These are phyloP conservation scores for Symbiotaphrina buchneri DNA, from an alignment of 495 filamentous ascomycete species.

Conservation along the genomic window DNA sequence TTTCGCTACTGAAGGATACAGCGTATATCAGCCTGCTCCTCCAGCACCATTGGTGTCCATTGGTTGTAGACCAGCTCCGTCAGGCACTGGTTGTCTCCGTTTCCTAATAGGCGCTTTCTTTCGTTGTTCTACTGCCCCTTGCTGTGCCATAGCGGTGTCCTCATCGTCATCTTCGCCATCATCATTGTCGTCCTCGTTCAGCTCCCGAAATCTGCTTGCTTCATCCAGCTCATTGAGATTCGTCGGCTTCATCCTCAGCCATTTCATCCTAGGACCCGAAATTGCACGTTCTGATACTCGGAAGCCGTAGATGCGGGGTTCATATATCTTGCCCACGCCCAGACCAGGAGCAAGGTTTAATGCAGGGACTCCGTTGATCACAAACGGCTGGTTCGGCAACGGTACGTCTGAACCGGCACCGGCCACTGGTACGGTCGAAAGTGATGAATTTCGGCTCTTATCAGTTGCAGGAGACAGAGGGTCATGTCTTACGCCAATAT, in stretches of 20 bases:
- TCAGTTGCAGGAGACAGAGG: no score
- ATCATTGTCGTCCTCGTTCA: conserved; percentile 22
- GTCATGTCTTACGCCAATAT: conserved; percentile 42
- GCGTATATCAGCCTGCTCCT: conserved; percentile 2
- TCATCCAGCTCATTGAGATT: conserved; percentile 73
- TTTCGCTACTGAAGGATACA: no score
- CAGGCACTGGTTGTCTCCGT: conserved; percentile 6
- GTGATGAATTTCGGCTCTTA: conserved; percentile 11
- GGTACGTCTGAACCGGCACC: conserved; percentile 12
- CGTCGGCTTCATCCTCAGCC: conserved; percentile 66
- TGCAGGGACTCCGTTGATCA: conserved; percentile 67
- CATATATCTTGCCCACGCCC: conserved; percentile 66
- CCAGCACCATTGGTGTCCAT: conserved; percentile 13
- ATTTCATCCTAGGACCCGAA: conserved; percentile 86
- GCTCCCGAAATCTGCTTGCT: conserved; percentile 25
- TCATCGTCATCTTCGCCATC: conserved; percentile 14
- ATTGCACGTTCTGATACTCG: conserved; percentile 69
- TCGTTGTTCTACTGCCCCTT: conserved; percentile 5
- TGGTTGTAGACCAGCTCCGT: conserved; percentile 9
- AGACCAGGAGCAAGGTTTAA: conserved; percentile 74
- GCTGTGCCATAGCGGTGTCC: neutral
- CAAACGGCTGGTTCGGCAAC: conserved; percentile 23
- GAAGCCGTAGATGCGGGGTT: conserved; percentile 93
- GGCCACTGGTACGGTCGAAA: conserved; percentile 1
- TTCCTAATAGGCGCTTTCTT: conserved; percentile 9